Base-by-base conservation (phyloP, 495 filamentous ascomycete genomes). In the Podospora pseudocomata region DNA sequence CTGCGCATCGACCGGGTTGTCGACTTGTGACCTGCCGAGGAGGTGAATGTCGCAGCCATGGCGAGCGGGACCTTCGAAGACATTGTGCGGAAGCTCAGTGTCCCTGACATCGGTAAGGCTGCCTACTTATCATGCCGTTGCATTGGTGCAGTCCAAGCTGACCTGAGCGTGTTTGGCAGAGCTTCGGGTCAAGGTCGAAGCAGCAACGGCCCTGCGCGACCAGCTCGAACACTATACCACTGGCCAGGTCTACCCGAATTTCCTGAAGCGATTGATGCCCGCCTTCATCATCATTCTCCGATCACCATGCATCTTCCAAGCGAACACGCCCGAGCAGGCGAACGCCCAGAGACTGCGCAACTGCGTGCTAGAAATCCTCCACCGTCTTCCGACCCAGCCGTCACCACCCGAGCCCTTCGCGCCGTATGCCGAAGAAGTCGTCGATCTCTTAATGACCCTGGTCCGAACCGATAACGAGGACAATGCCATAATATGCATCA, bases 401-500 rank as follows among this genome's bases (percentile, higher is more conserved):
- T 70, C 76, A 7, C 90, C 91, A 9, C 81, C 89, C 27, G 93
- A 97, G 69, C 86, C 86, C 5, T 86, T 96, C 73, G 92, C 97
- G 77, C 91, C 90, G 4, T 95, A 93, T 75, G 94, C 94, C 19
- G 84, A 86, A 54, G 90, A 92, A 68, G 87, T 96, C 68, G 93
- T 97, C 53, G 92, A 97, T 73, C 83, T 94, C 67, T 80, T 97
- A 67, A 95, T 98, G 91, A 83, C 85, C 39, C 82, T 99, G 28
- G 92, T 97, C 64, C 88, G 89, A 67, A 88, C 86, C 57, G 96
- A 99, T 76, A 99, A 99, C 72, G 96, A 99, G 76, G 96, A 99
- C 58, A 99, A 99, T 82, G 96, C 94, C 2, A 92, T 96, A 16
- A 83, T 99, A 65, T 97, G 94, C 75, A 94, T 99, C 84, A 98